phyloP scores from a whole-genome alignment of 805 yeast genomes.

The Metschnikowia shivogae region DNA sequence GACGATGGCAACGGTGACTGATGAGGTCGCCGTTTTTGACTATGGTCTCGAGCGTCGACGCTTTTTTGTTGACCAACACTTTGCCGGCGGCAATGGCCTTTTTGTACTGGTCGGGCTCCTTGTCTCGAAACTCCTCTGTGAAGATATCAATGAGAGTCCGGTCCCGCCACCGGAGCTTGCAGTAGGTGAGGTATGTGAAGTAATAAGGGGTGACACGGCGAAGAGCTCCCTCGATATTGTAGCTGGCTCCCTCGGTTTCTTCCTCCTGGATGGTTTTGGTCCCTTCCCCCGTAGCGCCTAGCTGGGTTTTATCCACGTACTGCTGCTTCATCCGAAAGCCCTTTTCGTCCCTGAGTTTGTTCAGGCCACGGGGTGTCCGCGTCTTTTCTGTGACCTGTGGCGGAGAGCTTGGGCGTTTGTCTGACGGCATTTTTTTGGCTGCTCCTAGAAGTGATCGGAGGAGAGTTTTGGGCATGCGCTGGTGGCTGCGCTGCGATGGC shows the following conservation, averaged over 20 bases:
- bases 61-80: slow-evolving; percentile 65
- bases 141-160: slow-evolving; percentile 78
- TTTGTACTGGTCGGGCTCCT: slow-evolving; percentile 61
- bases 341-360: slow-evolving; percentile 34
- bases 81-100: slow-evolving; percentile 52
- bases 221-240: slow-evolving; percentile 53
- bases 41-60: slow-evolving; percentile 60
- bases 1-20: slow-evolving; percentile 75
- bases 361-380: slow-evolving; percentile 10
- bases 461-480: background rate
- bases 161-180: slow-evolving; percentile 90
- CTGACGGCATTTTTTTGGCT: background rate
- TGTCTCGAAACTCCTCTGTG: slow-evolving; percentile 77
- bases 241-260: slow-evolving; percentile 55
- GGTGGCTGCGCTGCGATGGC: slow-evolving; percentile 1
- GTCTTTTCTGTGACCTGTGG: background rate
- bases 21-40: slow-evolving; percentile 81
- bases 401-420: slow-evolving; percentile 1
- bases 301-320: slow-evolving; percentile 39
- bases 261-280: slow-evolving; percentile 47
- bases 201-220: slow-evolving; percentile 80
- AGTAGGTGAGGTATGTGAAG: slow-evolving; percentile 85
- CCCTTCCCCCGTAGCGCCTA: slow-evolving; percentile 36
- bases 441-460: background rate
- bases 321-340: slow-evolving; percentile 48